Percentiles rank a stretch among this genome's conserved stretches.
These are phyloP conservation scores for Umbelopsis vinacea DNA, from an alignment of 192 early-diverging fungal species.

Conservation along the genomic window DNA sequence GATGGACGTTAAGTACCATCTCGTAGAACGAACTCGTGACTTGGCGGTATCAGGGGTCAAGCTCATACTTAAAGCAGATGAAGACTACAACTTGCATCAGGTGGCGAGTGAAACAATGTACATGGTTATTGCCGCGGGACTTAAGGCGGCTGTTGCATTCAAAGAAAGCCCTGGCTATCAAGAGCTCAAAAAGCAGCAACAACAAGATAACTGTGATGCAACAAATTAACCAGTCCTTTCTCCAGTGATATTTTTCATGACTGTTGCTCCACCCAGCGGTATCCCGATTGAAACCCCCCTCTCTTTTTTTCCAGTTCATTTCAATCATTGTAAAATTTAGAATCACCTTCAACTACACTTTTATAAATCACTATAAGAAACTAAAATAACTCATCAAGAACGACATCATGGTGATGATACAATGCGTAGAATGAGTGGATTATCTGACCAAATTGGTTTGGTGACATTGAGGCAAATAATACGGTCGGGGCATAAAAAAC, in stretches of 20 bases:
- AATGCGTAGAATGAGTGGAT: no score
- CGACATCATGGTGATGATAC: background rate
- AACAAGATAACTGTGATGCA: background rate
- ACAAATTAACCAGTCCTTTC: no score
- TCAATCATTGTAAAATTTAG: no score
- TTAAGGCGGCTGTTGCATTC: conserved; percentile 61
- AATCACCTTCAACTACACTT: no score
- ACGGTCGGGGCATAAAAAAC: no score
- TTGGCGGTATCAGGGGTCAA: conserved; percentile 51
- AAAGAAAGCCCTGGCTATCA: conserved; percentile 56
- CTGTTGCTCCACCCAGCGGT: no score
- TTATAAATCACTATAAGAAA: background rate
- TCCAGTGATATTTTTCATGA: no score
- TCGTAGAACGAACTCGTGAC: conserved; percentile 53
- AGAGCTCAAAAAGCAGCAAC: conserved; percentile 19
- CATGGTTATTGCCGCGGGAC: conserved; percentile 47
- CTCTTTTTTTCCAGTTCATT: no score
- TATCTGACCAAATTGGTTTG: no score
- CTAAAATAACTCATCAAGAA: background rate
- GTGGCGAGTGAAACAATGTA: conserved; percentile 52
- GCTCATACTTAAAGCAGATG: conserved; percentile 51
- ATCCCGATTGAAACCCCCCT: no score
- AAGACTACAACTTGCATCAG: conserved; percentile 59
- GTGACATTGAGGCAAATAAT: no score
- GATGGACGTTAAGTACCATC: conserved; percentile 51